These are phyloP conservation scores for Microdochium trichocladiopsis DNA, from an alignment of 2,329 filamentous ascomycete species.

Conservation along the genomic window DNA sequence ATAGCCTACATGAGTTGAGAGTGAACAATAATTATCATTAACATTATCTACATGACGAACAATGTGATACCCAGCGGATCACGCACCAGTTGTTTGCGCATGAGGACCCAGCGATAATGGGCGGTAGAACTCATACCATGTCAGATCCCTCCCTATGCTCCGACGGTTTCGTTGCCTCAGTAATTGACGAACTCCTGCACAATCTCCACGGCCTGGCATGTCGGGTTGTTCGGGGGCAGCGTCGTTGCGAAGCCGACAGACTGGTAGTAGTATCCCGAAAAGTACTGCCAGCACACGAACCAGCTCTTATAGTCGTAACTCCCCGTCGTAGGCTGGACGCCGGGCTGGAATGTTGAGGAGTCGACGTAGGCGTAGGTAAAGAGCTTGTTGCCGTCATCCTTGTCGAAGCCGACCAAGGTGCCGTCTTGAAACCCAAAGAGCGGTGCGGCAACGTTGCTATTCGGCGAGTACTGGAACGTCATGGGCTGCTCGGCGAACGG, in stretches of 20 bases:
- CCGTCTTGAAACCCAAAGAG: constrained; percentile 13
- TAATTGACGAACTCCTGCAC: neutral
- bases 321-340: constrained; percentile 7
- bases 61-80: too few species aligned
- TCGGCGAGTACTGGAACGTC: constrained; percentile 11
- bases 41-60: too few species aligned
- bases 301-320: constrained; percentile 20
- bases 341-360: constrained; percentile 17
- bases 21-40: too few species aligned
- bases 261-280: constrained; percentile 24
- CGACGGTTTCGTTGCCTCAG: too few species aligned
- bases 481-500: constrained; percentile 10
- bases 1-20: too few species aligned
- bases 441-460: constrained; percentile 22
- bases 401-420: constrained; percentile 18
- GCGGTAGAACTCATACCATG: too few species aligned
- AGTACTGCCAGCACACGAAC: constrained; percentile 24
- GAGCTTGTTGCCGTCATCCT: constrained; percentile 16
- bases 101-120: too few species aligned
- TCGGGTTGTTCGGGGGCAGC: constrained; percentile 24
- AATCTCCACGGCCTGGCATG: constrained; percentile 23
- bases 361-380: constrained; percentile 17
- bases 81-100: too few species aligned
- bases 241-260: constrained; percentile 21
- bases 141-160: too few species aligned